phyloP scores from a whole-genome alignment of 1,284 basidiomycete genomes.

The Naganishia cerealis region DNA sequence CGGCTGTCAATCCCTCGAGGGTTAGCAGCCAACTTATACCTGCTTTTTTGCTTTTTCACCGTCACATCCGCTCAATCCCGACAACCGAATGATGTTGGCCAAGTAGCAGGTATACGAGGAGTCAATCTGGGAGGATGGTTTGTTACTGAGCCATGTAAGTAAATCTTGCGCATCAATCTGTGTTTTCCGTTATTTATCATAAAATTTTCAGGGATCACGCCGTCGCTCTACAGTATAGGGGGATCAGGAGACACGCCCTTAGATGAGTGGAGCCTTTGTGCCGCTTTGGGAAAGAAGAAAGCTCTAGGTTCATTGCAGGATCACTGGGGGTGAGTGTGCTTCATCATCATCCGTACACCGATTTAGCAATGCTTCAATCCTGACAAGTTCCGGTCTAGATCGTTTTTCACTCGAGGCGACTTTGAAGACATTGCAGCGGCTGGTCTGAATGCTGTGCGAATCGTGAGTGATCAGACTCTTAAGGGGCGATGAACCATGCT shows the following conservation, averaged over 20 bases:
- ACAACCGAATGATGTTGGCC: conserved; percentile 6
- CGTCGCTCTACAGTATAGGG: conserved; percentile 36
- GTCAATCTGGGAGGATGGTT: conserved; percentile 51
- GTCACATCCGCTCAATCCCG: conserved; percentile 4
- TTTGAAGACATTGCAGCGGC: conserved; percentile 40
- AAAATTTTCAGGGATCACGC: conserved; percentile 40
- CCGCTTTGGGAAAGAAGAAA: conserved; percentile 36
- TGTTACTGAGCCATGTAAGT: conserved; percentile 42
- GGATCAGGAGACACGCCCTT: conserved; percentile 17
- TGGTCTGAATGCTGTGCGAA: conserved; percentile 42
- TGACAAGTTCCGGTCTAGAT: conserved; percentile 34
- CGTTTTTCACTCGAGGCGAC: conserved; percentile 45
- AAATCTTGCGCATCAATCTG: not conserved
- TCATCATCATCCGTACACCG: not conserved
- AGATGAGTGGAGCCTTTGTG: conserved; percentile 43
- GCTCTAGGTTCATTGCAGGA: conserved; percentile 29
- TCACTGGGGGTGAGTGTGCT: conserved; percentile 42
- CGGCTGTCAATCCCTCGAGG: conserved; percentile 1
- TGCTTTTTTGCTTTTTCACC: not conserved
- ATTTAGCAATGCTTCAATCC: not conserved
- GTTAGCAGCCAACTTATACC: not conserved
- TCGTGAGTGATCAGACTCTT: conserved; percentile 20
- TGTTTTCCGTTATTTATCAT: not conserved
- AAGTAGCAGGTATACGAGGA: conserved; percentile 38
- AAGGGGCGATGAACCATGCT: not conserved